Evolutionary conservation across 2,329 filamentous ascomycete species (phyloP), one percentile per base, ranked within the genome.

Genomic region (Penicillium sp.): DNA sequence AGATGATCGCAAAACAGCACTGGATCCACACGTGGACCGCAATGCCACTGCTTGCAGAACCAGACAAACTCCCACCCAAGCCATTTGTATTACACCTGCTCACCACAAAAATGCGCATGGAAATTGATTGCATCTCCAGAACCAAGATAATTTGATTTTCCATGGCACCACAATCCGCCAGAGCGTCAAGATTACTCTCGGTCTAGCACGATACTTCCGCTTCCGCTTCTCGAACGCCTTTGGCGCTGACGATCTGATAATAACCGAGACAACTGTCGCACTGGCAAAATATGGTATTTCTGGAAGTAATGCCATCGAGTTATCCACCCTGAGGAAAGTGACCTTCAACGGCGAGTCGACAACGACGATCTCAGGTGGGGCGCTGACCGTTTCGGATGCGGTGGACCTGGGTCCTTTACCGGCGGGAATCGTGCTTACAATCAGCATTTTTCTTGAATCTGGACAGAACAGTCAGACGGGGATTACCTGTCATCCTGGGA

Each of bases 151-250:
- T n/a, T n/a, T 43, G 3, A 80, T 85, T 6, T 88, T 89, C 67
- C 73, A 76, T 46, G 83, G 88, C 64, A 81, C 85, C 1, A 89
- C 87, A 0, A 80, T 90, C 60, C 85, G 87, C 3, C 87, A 90
- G 70, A 89, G 87, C 0, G 69, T 89, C 14, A 83, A 85, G 61
- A 75, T 87, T 62, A 84, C 85, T 8, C 78, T 87, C 4, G 80
- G 78, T 1, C 81, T 83, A 3, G 73, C 80, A 3, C 79, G 83
- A 23, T 50, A 19, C 14, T 80, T 89, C 59, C 84, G 87, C 10
- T 72, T 90, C 35, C 83, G 84, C 46, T 78, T 90, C 50, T 88
- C 85, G 44, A 90, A 90, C 67, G 83, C 81, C 0, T 89, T 90
- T 62, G 86, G 88, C 2, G 70, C 78, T 1, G 84, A 80, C 35